Evolutionary conservation across 768 basidiomycete genomes (phyloP), one percentile per base, ranked within the genome.

Genomic region (Crassisporium funariophilum): DNA sequence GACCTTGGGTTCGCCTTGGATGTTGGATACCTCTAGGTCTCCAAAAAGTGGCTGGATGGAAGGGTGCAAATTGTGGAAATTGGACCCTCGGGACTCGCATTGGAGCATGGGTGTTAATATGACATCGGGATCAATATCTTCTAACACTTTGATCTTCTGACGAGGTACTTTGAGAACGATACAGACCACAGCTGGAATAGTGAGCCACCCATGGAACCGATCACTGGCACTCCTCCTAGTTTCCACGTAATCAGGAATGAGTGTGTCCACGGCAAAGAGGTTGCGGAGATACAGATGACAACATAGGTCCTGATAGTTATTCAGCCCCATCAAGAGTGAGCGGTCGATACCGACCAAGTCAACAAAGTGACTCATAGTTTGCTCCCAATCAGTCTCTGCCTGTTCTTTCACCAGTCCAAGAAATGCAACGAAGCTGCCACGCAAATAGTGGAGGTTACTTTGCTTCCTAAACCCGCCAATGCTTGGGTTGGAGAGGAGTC

Each of bases 341-440:
- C 31, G 54, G 35, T 65, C 64, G 1, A 31, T 19, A 7, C 43
- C 41, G 8, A 69, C 52, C 11, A 69, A 55, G 13, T 48, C 37
- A 11, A 67, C 47, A 46, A 72, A 69, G 27, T 41, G 48, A 7
- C 55, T 51, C 67, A 85, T 71, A 8, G 68, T 61, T 17, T 60
- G 46, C 0, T 20, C 40, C 84, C 84, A 85, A 35, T 74, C 61
- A 2, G 57, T 59, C 2, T 54, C 34, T 0, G 73, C 58, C 29
- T 66, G 61, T 16, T 59, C 60, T 47, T 70, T 73, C 24, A 80
- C 63, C 10, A 72, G 53, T 12, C 56, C 54, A 12, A 84, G 59
- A 33, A 85, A 60, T 2, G 67, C 51, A 1, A 65, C 78, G 41
- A 83, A 81, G 23, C 70, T 74, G 27, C 65, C 64, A 10, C 83